Conservation (phyloP, 2,329 filamentous ascomycete genomes). For the Penicillium capsulatum region DNA sequence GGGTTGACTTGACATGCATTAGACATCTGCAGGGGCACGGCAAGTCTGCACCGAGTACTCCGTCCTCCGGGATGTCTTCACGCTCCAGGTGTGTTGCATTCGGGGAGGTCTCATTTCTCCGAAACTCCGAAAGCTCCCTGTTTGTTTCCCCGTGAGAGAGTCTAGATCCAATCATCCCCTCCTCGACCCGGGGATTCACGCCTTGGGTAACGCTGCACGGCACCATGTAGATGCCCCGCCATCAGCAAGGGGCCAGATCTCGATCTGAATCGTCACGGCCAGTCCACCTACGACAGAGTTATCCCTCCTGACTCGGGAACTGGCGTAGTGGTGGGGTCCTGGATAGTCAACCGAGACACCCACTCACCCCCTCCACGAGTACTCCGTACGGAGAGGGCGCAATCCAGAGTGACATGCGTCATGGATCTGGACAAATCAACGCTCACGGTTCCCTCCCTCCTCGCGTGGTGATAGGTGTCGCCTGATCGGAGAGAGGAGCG, state of each 20-base stretch:
- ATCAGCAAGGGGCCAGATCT: background rate
- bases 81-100: background rate
- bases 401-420: constrained; percentile 7
- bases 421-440: constrained; percentile 16
- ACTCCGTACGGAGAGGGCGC: constrained; percentile 2
- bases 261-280: no score
- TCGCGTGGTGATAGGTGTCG: constrained; percentile 22
- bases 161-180: no score
- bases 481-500: constrained; percentile 15
- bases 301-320: constrained; percentile 11
- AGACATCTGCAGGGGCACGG: constrained; percentile 13
- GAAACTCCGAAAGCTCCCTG: no score
- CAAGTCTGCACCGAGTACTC: constrained; percentile 7
- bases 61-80: no score
- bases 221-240: no score
- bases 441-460: constrained; percentile 6
- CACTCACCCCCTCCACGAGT: constrained; percentile 3
- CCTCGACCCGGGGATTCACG: background rate
- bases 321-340: constrained; percentile 5
- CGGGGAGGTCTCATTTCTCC: no score
- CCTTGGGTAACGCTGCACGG: background rate
- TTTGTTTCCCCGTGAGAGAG: no score
- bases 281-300: background rate
- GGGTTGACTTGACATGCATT: constrained; percentile 7
- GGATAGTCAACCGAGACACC: constrained; percentile 15